These are phyloP conservation scores for Penicillium pulvis DNA, from an alignment of 495 filamentous ascomycete genomes.

Conservation along the genomic window DNA sequence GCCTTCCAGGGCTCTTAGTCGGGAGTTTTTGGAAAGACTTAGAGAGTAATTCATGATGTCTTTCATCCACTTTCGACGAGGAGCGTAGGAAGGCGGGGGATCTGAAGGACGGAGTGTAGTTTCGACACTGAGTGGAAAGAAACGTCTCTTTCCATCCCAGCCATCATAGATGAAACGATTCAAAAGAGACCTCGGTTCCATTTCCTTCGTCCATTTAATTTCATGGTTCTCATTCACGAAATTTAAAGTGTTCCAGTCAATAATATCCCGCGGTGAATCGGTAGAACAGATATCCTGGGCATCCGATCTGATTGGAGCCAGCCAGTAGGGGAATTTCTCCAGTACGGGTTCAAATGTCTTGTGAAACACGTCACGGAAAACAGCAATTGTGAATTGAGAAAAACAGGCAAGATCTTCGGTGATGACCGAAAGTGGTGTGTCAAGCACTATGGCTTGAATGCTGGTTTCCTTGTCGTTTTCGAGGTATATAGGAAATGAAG, in stretches of 20 bases:
- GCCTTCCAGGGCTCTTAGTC: conserved; percentile 37
- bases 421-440: conserved; percentile 41
- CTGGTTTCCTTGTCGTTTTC: conserved; percentile 59
- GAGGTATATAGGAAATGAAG: conserved; percentile 71
- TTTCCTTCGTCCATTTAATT: conserved; percentile 56
- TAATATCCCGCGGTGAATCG: conserved; percentile 31
- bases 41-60: conserved; percentile 68
- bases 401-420: conserved; percentile 50
- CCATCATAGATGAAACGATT: conserved; percentile 72
- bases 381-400: conserved; percentile 67
- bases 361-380: conserved; percentile 88
- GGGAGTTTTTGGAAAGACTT: conserved; percentile 59
- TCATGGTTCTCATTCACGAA: conserved; percentile 53
- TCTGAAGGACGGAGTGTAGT: conserved; percentile 49
- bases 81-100: conserved; percentile 53
- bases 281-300: background rate
- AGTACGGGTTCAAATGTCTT: conserved; percentile 71
- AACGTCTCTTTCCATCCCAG: conserved; percentile 65
- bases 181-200: conserved; percentile 57
- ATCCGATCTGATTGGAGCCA: conserved; percentile 57
- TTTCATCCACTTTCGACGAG: conserved; percentile 51
- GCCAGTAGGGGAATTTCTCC: conserved; percentile 78
- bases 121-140: conserved; percentile 43
- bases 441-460: conserved; percentile 50
- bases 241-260: conserved; percentile 69